phyloP scores from a whole-genome alignment of 306 rosid genomes.

The Adenanthera pavonina region DNA sequence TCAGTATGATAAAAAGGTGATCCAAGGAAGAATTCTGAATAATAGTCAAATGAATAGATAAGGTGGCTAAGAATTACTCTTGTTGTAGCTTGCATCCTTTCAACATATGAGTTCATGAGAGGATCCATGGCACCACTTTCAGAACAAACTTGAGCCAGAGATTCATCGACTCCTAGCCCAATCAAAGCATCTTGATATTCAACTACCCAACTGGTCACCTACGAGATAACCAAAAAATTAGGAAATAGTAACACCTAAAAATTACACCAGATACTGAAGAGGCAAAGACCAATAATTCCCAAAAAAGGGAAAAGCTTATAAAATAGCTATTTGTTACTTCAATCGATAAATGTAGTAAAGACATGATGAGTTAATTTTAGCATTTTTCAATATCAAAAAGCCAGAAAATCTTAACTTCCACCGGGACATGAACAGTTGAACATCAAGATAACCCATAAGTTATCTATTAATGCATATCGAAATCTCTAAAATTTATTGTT shows the following conservation, averaged over 20 bases:
- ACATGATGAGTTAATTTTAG: background rate
- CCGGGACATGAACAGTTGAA: background rate
- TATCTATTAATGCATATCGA: background rate
- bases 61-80: constrained; percentile 60
- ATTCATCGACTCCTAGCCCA: constrained; percentile 93
- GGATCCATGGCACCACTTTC: constrained; percentile 99
- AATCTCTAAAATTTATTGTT: background rate
- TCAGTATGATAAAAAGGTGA: constrained; percentile 18
- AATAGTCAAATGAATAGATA: constrained; percentile 17
- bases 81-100: constrained; percentile 98
- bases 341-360: background rate
- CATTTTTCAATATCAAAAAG: background rate
- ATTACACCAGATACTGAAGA: background rate
- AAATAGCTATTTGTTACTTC: background rate
- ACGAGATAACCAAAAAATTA: constrained; percentile 22
- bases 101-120: constrained; percentile 93
- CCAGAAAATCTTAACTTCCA: background rate
- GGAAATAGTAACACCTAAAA: constrained; percentile 1
- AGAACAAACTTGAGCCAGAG: constrained; percentile 96
- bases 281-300: background rate
- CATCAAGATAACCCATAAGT: background rate
- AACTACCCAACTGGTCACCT: constrained; percentile 99
- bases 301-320: constrained; percentile 9
- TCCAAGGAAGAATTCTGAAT: constrained; percentile 34
- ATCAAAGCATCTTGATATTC: constrained; percentile 93